Percentiles rank a stretch among this genome's conserved stretches.
Evolutionary conservation across 371 early-diverging fungal genomes (phyloP).

Genomic region (Batkoa obscura): DNA sequence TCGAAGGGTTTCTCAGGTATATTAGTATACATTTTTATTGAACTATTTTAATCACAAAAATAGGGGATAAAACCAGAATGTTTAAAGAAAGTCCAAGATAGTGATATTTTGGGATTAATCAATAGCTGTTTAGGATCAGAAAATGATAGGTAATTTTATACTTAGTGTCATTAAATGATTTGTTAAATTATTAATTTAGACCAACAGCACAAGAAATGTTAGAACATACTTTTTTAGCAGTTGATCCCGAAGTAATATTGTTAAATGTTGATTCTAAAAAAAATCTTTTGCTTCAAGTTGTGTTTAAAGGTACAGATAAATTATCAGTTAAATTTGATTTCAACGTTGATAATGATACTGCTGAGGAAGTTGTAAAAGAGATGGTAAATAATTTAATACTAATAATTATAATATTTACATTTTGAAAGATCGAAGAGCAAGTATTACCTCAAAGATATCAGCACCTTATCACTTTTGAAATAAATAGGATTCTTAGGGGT

Average conservation of each 20-base stretch:
- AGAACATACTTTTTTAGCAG: conserved; percentile 60
- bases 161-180: background rate
- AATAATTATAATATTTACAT: background rate
- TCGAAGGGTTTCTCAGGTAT: conserved; percentile 35
- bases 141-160: conserved; percentile 31
- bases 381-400: conserved; percentile 35
- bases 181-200: conserved; percentile 15
- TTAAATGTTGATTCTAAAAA: conserved; percentile 35
- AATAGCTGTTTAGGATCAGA: conserved; percentile 49
- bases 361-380: conserved; percentile 76
- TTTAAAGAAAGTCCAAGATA: conserved; percentile 39
- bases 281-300: conserved; percentile 51
- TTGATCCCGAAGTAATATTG: conserved; percentile 55
- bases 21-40: background rate
- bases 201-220: conserved; percentile 54
- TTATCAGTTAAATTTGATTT: conserved; percentile 77
- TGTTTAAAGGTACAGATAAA: conserved; percentile 61
- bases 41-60: background rate
- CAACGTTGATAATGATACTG: conserved; percentile 69
- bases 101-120: conserved; percentile 57
- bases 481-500: conserved; percentile 65
- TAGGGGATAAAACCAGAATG: conserved; percentile 61
- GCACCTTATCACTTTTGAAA: conserved; percentile 58
- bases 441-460: conserved; percentile 54
- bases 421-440: conserved; percentile 45